Percentiles rank a stretch among this genome's conserved stretches.
Conservation (phyloP, 1,284 basidiomycete species). For the Porodaedalea pini region DNA sequence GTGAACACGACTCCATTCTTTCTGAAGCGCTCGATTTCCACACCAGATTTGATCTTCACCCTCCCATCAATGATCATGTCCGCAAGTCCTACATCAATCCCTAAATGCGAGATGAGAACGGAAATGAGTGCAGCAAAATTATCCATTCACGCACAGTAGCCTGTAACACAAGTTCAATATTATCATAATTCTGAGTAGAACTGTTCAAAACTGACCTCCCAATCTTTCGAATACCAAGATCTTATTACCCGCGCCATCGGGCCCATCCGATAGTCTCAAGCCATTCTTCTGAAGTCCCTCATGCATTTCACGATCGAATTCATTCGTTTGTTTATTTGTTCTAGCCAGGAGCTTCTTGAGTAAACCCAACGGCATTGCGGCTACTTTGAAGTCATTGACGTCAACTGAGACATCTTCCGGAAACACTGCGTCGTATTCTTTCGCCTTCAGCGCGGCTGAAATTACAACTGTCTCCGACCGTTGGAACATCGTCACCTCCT, state of each 20-base stretch:
- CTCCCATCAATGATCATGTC: slow-evolving; percentile 30
- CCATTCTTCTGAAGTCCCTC: slow-evolving; percentile 37
- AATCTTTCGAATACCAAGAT: neutral
- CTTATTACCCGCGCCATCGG: slow-evolving; percentile 29
- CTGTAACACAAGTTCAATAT: neutral
- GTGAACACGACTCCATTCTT: slow-evolving; percentile 30
- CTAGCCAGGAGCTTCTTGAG: slow-evolving; percentile 34
- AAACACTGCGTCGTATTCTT: slow-evolving; percentile 36
- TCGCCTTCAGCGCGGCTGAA: slow-evolving; percentile 27
- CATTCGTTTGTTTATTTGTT: slow-evolving; percentile 28
- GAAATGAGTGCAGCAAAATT: neutral
- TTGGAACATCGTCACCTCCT: slow-evolving; percentile 39
- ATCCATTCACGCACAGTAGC: slow-evolving; percentile 7
- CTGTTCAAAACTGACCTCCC: neutral
- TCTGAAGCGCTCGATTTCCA: slow-evolving; percentile 29
- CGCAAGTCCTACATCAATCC: slow-evolving; percentile 40
- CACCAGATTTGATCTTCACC: slow-evolving; percentile 30
- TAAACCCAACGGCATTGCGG: slow-evolving; percentile 38
- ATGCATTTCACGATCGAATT: slow-evolving; percentile 34
- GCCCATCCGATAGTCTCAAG: slow-evolving; percentile 35
- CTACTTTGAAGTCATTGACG: slow-evolving; percentile 43
- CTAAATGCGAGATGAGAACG: slow-evolving; percentile 20
- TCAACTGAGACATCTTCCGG: slow-evolving; percentile 40
- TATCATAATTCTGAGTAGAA: neutral
- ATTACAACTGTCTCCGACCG: slow-evolving; percentile 34